Conservation (phyloP, 2,329 filamentous ascomycete species). For the Trichoderma harzianum region DNA sequence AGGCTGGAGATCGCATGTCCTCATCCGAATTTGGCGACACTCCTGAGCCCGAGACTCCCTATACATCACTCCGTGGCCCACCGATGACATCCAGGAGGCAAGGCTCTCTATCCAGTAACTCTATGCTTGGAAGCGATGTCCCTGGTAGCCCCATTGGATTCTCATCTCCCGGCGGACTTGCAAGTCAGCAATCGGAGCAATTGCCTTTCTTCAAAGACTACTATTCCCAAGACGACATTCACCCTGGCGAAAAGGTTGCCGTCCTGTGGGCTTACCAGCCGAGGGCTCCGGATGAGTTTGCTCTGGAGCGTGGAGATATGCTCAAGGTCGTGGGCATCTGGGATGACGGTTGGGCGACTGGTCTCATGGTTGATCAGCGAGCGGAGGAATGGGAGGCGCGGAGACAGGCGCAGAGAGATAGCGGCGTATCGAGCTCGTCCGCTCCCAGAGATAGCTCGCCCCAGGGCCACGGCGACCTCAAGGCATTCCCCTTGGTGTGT, state of each 20-base stretch:
- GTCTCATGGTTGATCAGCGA: slow-evolving; percentile 74
- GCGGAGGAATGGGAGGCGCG: slow-evolving; percentile 86
- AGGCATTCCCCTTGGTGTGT: slow-evolving; percentile 95
- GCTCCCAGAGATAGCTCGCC: slow-evolving; percentile 61
- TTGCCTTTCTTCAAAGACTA: slow-evolving; percentile 97
- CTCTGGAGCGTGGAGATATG: slow-evolving; percentile 93
- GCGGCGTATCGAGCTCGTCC: slow-evolving; percentile 83
- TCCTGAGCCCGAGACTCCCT: slow-evolving; percentile 62
- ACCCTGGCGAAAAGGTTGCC: slow-evolving; percentile 83
- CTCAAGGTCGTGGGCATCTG: slow-evolving; percentile 97
- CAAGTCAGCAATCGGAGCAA: slow-evolving; percentile 92
- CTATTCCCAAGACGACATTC: slow-evolving; percentile 95
- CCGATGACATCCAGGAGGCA: slow-evolving; percentile 63
- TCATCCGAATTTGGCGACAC: slow-evolving; percentile 71
- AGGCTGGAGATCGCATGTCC: slow-evolving; percentile 54
- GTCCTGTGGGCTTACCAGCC: slow-evolving; percentile 97
- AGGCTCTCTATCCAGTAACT: slow-evolving; percentile 86
- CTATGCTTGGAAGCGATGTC: slow-evolving; percentile 67
- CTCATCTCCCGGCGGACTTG: slow-evolving; percentile 79
- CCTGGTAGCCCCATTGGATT: slow-evolving; percentile 69
- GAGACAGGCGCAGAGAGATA: slow-evolving; percentile 78
- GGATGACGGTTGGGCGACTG: slow-evolving; percentile 99
- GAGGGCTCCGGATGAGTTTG: slow-evolving; percentile 87
- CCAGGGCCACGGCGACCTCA: slow-evolving; percentile 73
- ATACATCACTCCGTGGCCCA: slow-evolving; percentile 55